phyloP scores from a whole-genome alignment of 2,329 filamentous ascomycete genomes.

The Paecilomyces sp. region DNA sequence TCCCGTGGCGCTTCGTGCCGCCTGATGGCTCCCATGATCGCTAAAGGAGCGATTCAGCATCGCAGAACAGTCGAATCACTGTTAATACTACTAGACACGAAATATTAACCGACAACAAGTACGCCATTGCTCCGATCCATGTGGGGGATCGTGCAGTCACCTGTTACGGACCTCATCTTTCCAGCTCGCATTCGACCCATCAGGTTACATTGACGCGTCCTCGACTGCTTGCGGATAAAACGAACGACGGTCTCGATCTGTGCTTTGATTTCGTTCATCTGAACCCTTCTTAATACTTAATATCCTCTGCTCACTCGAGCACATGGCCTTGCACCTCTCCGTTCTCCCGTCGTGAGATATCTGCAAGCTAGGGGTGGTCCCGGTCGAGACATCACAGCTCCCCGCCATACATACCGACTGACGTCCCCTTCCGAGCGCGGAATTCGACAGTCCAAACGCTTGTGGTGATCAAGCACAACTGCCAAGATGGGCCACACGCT shows the following conservation, averaged over 20 bases:
- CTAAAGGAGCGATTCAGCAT: neutral
- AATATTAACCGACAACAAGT: no score
- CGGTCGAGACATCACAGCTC: neutral
- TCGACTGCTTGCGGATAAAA: neutral
- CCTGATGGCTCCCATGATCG: neutral
- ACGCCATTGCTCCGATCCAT: neutral
- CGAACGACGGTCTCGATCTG: neutral
- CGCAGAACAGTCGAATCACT: neutral
- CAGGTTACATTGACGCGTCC: neutral
- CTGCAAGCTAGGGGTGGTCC: neutral
- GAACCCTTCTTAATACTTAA: neutral
- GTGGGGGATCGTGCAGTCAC: neutral
- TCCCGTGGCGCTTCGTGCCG: neutral
- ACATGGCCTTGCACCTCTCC: neutral
- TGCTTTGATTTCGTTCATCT: neutral
- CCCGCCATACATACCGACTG: no score
- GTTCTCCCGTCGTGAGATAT: neutral
- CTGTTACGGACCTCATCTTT: neutral
- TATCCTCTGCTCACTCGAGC: neutral
- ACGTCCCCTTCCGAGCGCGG: neutral
- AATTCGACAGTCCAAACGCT: conserved; percentile 3
- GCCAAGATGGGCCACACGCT: conserved; percentile 23
- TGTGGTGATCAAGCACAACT: neutral
- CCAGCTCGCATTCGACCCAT: neutral
- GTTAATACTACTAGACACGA: no score